phyloP scores from a whole-genome alignment of 176 grass and related monocot species.

The Cocos nucifera region DNA sequence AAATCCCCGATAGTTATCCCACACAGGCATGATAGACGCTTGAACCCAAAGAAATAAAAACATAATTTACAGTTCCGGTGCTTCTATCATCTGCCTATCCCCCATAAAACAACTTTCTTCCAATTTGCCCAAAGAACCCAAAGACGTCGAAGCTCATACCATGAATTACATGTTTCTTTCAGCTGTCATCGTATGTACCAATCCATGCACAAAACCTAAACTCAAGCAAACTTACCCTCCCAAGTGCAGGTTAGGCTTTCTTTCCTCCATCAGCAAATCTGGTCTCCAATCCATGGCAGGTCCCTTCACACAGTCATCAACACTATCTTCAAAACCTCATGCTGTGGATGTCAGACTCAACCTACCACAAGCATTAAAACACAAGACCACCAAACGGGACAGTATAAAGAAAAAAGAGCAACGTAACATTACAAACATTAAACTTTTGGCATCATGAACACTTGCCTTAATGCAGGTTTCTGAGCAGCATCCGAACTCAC shows the following conservation, averaged over 20 bases:
- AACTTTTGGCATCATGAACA: conserved; percentile 20
- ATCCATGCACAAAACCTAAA: too few species aligned
- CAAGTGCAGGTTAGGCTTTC: neutral
- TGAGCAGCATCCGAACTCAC: conserved; percentile 33
- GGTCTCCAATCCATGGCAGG: neutral
- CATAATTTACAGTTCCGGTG: too few species aligned
- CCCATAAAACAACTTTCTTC: too few species aligned
- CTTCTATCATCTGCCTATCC: too few species aligned
- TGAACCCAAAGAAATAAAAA: too few species aligned
- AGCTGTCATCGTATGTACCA: too few species aligned
- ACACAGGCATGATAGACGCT: too few species aligned
- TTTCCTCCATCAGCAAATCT: conserved; percentile 8
- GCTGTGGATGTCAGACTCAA: conserved; percentile 53
- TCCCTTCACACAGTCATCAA: neutral
- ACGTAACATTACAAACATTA: neutral
- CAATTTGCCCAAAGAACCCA: too few species aligned
- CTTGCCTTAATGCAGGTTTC: conserved; percentile 53
- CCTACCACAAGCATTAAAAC: conserved; percentile 44
- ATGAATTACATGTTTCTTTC: too few species aligned
- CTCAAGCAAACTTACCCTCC: conserved; percentile 9
- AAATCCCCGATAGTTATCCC: too few species aligned
- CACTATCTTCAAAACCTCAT: conserved; percentile 9
- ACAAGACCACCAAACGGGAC: conserved; percentile 42
- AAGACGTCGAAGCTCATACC: too few species aligned
- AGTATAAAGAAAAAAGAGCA: conserved; percentile 77